Evolutionary conservation across 1,284 basidiomycete species (phyloP).

Genomic region (Microbotryomycetes sp.): DNA sequence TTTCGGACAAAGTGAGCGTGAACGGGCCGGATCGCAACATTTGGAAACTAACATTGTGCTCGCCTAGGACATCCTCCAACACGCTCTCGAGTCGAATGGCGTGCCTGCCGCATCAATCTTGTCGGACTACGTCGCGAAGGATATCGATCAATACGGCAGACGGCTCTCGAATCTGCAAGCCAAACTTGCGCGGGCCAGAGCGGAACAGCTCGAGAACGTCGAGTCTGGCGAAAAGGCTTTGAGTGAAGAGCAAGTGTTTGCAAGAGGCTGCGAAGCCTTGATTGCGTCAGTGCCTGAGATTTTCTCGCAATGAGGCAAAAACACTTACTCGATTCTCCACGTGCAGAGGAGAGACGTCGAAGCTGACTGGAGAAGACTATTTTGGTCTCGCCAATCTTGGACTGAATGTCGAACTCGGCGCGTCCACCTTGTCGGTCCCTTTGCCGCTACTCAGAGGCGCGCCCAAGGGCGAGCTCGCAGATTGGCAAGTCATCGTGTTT

Average conservation of each 20-base stretch:
- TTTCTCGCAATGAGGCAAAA: too few relatives aligned
- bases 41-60: slow-evolving; percentile 1
- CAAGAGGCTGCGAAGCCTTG: slow-evolving; percentile 63
- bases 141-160: slow-evolving; percentile 71
- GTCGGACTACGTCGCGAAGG: slow-evolving; percentile 80
- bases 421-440: slow-evolving; percentile 68
- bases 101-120: slow-evolving; percentile 65
- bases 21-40: neutral
- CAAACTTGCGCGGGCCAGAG: slow-evolving; percentile 73
- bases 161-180: slow-evolving; percentile 72
- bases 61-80: slow-evolving; percentile 76
- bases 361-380: slow-evolving; percentile 85
- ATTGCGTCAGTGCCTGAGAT: slow-evolving; percentile 57
- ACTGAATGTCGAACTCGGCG: slow-evolving; percentile 78
- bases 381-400: slow-evolving; percentile 81
- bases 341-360: slow-evolving; percentile 72
- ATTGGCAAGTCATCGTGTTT: neutral
- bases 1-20: slow-evolving; percentile 67
- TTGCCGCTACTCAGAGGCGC: slow-evolving; percentile 69
- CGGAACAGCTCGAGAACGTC: slow-evolving; percentile 56
- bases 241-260: slow-evolving; percentile 67
- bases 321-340: neutral
- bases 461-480: slow-evolving; percentile 34
- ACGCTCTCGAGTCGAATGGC: slow-evolving; percentile 81
- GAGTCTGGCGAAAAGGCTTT: slow-evolving; percentile 32